These are phyloP conservation scores for Pythium phragmiticola DNA, from an alignment of 352 stramenopile genomes.

Conservation along the genomic window DNA sequence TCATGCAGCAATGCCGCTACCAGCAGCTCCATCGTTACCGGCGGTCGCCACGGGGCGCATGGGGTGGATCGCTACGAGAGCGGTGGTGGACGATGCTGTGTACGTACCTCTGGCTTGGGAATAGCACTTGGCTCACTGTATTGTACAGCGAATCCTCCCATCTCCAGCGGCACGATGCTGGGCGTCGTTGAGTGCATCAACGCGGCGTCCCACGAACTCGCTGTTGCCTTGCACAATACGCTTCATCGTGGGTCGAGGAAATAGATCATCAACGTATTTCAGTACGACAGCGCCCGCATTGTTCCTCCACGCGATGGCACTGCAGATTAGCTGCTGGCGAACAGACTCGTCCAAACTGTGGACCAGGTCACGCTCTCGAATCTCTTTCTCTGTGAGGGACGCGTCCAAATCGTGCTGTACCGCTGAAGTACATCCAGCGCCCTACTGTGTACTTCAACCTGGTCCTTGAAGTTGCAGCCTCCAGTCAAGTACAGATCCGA, in stretches of 20 bases:
- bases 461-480: too few species aligned
- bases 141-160: not conserved
- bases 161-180: conserved; percentile 11
- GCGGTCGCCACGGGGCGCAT: conserved; percentile 19
- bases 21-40: not conserved
- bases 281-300: conserved; percentile 16
- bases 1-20: too few species aligned
- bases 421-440: too few species aligned
- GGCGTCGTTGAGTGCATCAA: conserved; percentile 14
- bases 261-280: conserved; percentile 25
- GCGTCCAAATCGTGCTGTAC: conserved; percentile 39
- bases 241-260: conserved; percentile 4
- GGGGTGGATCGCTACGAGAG: conserved; percentile 7
- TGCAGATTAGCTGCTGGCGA: conserved; percentile 1
- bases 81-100: conserved; percentile 17
- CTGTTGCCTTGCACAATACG: not conserved
- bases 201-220: not conserved
- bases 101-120: not conserved
- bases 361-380: conserved; percentile 43
- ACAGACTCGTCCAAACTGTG: too few species aligned
- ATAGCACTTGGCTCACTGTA: too few species aligned
- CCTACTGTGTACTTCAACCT: too few species aligned
- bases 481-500: too few species aligned
- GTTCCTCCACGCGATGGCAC: not conserved
- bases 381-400: conserved; percentile 38